A percentile compares a stretch with the other conserved stretches of the same genome.
Evolutionary conservation across 2,329 filamentous ascomycete species (phyloP).

Genomic region (Trichophaea hybrida): DNA sequence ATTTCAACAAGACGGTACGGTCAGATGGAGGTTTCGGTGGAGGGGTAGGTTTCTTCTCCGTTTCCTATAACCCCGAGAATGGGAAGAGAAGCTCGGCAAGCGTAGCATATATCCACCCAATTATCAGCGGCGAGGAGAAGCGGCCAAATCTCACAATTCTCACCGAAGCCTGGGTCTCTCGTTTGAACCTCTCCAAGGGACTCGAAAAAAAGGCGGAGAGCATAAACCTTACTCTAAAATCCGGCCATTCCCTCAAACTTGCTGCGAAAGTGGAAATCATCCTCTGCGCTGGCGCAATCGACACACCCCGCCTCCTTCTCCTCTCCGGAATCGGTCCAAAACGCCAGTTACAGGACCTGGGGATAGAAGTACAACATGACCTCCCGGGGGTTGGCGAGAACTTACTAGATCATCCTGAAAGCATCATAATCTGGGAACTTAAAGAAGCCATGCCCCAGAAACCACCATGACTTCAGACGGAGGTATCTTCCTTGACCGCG

Average conservation of each 20-base stretch:
- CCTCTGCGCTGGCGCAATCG: conserved; percentile 64
- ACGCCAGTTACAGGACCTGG: conserved; percentile 40
- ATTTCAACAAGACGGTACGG: conserved; percentile 77
- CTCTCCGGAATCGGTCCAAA: conserved; percentile 45
- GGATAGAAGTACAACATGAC: conserved; percentile 43
- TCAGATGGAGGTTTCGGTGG: conserved; percentile 56
- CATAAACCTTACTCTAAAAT: conserved; percentile 37
- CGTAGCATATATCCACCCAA: conserved; percentile 85
- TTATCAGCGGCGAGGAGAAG: conserved; percentile 68
- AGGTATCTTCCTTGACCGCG: conserved; percentile 73
- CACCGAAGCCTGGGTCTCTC: conserved; percentile 77
- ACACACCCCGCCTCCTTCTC: conserved; percentile 56
- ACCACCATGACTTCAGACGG: conserved; percentile 87
- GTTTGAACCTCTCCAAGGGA: conserved; percentile 48
- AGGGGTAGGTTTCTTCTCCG: conserved; percentile 78
- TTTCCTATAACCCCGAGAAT: conserved; percentile 81
- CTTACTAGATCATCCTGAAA: conserved; percentile 46
- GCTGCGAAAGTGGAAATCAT: conserved; percentile 61
- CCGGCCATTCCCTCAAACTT: conserved; percentile 35
- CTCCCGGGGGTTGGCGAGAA: conserved; percentile 48
- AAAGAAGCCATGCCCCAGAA: conserved; percentile 64
- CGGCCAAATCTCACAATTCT: conserved; percentile 72
- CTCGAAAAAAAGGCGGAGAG: conserved; percentile 4
- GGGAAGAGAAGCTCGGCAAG: conserved; percentile 72
- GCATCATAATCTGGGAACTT: conserved; percentile 58